These are phyloP conservation scores for Penicillium verhagenii DNA, from an alignment of 495 filamentous ascomycete genomes.

Conservation along the genomic window DNA sequence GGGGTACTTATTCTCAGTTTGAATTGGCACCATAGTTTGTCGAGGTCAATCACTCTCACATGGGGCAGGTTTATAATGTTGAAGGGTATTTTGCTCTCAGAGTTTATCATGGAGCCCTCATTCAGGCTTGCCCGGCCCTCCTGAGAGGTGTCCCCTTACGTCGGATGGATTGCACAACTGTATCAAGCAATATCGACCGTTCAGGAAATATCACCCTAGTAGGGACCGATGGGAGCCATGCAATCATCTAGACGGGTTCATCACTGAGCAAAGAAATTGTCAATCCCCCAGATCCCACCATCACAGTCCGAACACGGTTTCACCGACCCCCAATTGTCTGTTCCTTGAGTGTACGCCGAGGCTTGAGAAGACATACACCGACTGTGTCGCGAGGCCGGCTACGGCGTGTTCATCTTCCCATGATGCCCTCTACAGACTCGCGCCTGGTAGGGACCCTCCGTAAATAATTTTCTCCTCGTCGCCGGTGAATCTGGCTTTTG, in stretches of 20 bases:
- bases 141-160: background rate
- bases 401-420: background rate
- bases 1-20: constrained; percentile 9
- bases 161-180: constrained; percentile 1
- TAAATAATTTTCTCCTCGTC: background rate
- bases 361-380: background rate
- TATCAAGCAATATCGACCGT: background rate
- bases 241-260: background rate
- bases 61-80: no score
- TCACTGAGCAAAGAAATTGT: background rate
- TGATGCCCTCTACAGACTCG: constrained; percentile 1
- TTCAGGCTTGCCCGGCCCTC: constrained; percentile 1
- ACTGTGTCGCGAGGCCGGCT: background rate
- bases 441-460: background rate
- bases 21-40: constrained; percentile 13
- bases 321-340: background rate
- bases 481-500: background rate
- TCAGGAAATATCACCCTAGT: background rate
- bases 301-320: background rate
- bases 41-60: background rate
- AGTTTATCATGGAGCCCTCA: background rate
- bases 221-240: background rate
- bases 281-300: background rate
- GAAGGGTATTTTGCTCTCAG: background rate
- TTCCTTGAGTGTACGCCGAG: background rate